Evolutionary conservation across 768 basidiomycete species (phyloP).

Genomic region (Suillus luteus): DNA sequence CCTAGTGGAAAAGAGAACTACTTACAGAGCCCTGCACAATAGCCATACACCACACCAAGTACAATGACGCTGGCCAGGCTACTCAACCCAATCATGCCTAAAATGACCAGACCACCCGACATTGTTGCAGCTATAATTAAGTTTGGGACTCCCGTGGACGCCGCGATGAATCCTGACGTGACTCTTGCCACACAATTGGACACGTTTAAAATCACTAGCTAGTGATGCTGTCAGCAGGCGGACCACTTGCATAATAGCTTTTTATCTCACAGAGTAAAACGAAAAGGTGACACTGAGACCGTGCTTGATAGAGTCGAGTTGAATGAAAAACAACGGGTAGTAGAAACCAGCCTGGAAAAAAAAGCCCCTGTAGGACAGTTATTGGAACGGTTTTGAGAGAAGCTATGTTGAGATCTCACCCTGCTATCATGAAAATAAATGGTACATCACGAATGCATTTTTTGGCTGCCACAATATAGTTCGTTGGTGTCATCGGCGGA

Average conservation of each 20-base stretch:
- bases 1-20: background rate
- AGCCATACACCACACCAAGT: slow-evolving; percentile 45
- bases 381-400: background rate
- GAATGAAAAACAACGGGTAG: slow-evolving; percentile 53
- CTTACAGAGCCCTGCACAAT: slow-evolving; percentile 42
- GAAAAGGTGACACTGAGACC: slow-evolving; percentile 44
- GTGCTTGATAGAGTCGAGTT: slow-evolving; percentile 49
- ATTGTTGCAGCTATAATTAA: slow-evolving; percentile 37
- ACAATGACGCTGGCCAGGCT: slow-evolving; percentile 36
- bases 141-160: slow-evolving; percentile 44
- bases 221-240: background rate
- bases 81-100: slow-evolving; percentile 41
- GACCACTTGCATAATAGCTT: background rate
- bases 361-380: slow-evolving; percentile 1
- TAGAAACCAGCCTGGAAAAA: slow-evolving; percentile 40
- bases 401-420: slow-evolving; percentile 1
- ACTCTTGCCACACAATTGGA: slow-evolving; percentile 33
- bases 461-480: slow-evolving; percentile 8
- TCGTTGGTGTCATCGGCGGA: slow-evolving; percentile 19
- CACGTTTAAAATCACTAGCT: slow-evolving; percentile 36
- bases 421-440: slow-evolving; percentile 8
- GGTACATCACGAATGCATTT: slow-evolving; percentile 9
- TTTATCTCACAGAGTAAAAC: slow-evolving; percentile 46
- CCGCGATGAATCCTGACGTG: slow-evolving; percentile 32
- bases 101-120: slow-evolving; percentile 37